Evolutionary conservation across 2,329 filamentous ascomycete species (phyloP).

Genomic region (Calonectria hawksworthii): DNA sequence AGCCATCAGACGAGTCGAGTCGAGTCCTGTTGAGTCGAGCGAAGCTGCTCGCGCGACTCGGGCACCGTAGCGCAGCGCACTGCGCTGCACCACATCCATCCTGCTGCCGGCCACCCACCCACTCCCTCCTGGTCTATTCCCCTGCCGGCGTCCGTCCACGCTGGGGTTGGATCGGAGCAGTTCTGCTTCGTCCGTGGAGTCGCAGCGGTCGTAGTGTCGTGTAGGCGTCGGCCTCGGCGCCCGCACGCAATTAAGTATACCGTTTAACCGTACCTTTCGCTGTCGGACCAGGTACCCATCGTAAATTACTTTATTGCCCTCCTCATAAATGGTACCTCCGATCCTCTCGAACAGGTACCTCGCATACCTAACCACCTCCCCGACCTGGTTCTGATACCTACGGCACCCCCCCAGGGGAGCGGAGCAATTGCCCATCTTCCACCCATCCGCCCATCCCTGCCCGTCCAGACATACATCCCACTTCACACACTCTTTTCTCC

Average conservation of each 20-base stretch:
- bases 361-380: background rate
- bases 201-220: background rate
- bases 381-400: conserved; percentile 10
- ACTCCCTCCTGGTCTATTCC: conserved; percentile 10
- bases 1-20: background rate
- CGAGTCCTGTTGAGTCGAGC: background rate
- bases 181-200: background rate
- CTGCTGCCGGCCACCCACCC: background rate
- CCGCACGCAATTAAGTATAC: conserved; percentile 9
- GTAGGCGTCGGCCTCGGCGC: background rate
- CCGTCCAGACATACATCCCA: conserved; percentile 12
- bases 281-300: background rate
- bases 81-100: background rate
- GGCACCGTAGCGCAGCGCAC: background rate
- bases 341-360: background rate
- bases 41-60: conserved; percentile 9
- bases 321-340: background rate
- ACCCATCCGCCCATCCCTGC: conserved; percentile 5
- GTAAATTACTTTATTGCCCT: background rate
- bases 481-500: conserved; percentile 22
- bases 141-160: conserved; percentile 1
- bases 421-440: conserved; percentile 14
- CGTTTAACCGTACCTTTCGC: conserved; percentile 1
- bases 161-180: conserved; percentile 15
- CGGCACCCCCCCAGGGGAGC: background rate